Evolutionary conservation across 345 rosid species (phyloP), one percentile per base, ranked within the genome.

Genomic region (Salix udensis): DNA sequence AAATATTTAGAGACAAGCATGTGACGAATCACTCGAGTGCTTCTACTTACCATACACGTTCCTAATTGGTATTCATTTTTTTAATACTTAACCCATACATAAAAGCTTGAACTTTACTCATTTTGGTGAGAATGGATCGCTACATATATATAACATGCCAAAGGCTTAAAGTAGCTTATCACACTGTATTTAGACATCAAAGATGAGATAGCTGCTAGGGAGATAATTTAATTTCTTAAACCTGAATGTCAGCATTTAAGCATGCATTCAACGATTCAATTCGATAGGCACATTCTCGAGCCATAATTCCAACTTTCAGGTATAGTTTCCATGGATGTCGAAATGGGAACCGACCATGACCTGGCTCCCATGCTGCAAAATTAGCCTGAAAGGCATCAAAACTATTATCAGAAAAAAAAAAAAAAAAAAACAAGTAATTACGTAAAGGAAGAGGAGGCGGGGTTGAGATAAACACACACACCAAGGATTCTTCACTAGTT

Each of bases 301-400:
- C 82, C 65, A 83, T 67, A 31, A 78, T 76, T 76, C 89, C 93
- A 31, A 91, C n/a, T 74, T 86, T 73, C 6, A 89, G 86, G 81
- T 92, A 94, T 13, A 82, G 87, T 69, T 88, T 88, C 97, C 97
- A 92, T 2, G 98, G 96, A 80, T 94, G 97, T 1, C 88, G 85
- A 79, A 92, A 92, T 44, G 71, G 70, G 83, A 94, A 94, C 26
- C 79, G 74, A 15, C 98, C 98, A 37, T 94, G 98, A 40, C 88
- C 79, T 34, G 98, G 98, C 74, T 94, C 96, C 98, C 98, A 94
- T 79, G 88, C 85, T 0, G 96, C 97, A 74, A 88, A 92, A 77
- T 89, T 89, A 19, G 94, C 96, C 98, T 91, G 80, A 19, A 31
- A 10, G 24, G 66, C 50, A 37, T 66, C 5, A 36, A 58, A 58